phyloP scores from a whole-genome alignment of 2,329 filamentous ascomycete species.

The Alternaria sp. region DNA sequence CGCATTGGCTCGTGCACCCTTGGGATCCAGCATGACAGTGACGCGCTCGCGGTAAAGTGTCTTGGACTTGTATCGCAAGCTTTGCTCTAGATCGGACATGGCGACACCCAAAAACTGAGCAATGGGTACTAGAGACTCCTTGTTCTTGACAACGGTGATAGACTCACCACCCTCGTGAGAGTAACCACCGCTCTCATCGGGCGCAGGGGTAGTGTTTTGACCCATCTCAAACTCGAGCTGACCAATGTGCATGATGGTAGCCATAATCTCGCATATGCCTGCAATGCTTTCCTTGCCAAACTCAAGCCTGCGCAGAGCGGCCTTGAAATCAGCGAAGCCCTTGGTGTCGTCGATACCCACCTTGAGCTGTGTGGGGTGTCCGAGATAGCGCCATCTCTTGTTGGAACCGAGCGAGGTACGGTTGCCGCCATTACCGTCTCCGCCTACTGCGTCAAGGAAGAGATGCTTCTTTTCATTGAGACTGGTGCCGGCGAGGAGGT shows the following conservation, averaged over 20 bases:
- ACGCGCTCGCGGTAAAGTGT: conserved; percentile 95
- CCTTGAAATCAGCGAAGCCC: conserved; percentile 98
- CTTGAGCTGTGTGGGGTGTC: conserved; percentile 95
- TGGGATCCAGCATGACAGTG: conserved; percentile 97
- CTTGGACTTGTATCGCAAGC: conserved; percentile 94
- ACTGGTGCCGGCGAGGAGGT: conserved; percentile 91
- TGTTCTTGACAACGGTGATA: conserved; percentile 90
- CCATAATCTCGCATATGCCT: conserved; percentile 94
- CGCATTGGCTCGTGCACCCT: conserved; percentile 87
- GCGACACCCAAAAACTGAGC: conserved; percentile 94
- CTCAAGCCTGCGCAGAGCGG: conserved; percentile 89
- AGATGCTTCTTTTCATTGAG: conserved; percentile 89
- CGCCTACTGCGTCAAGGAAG: conserved; percentile 63
- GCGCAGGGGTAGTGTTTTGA: conserved; percentile 78
- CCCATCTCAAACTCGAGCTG: conserved; percentile 92
- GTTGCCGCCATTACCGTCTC: conserved; percentile 61
- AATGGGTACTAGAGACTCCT: conserved; percentile 83
- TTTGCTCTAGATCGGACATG: conserved; percentile 82
- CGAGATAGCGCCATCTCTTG: conserved; percentile 94
- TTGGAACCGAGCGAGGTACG: conserved; percentile 66
- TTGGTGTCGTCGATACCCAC: conserved; percentile 96
- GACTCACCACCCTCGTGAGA: conserved; percentile 92
- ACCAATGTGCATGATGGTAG: conserved; percentile 94
- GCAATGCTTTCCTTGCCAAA: conserved; percentile 94
- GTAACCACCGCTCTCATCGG: conserved; percentile 94